Evolutionary conservation across 129 eudicot genomes (phyloP), one percentile per base, ranked within the genome.

Genomic region (Mikania micrantha): DNA sequence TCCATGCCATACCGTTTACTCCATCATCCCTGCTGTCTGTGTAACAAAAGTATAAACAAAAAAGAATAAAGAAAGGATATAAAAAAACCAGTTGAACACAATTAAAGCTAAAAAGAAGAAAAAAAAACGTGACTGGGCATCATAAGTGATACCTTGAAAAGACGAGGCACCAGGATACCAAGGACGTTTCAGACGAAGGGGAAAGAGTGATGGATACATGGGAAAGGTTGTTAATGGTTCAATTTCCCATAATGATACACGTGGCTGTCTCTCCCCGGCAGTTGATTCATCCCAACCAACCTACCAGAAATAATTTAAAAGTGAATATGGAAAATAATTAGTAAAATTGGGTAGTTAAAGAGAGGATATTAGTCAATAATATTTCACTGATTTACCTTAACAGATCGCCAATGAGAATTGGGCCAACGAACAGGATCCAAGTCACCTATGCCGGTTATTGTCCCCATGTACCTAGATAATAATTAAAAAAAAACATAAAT

Each of bases 231-330:
- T 93, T 77, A 93, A 69, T 36, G 99, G 99, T 74, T 93, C 99
- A 32, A 93, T 89, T 72, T 93, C 99, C 99, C 99, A 93, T 60
- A 93, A 75, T 13, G 99, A 93, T 8, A 93, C 99, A 47, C 96
- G 85, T 24, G 99, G 99, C 71, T 93, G 99, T 78, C 99, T 86
- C 81, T 93, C 96, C 40, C 99, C 99, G 8, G 99, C 96, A 32
- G 96, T 93, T 50, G 99, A 93, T 74, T 93, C 99, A 71, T 93
- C 99, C 99, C 99, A 93, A 64, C 99, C 99, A 65, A 93, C 99
- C 99, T 93, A 75, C 77, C 38, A 24, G 25, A 68, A 25, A 60
- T 5, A 48, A 24, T 22, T 25, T 64, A 19, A 61, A 24, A 10
- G 9, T 57, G 4, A 15, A 59, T 29, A 58, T 58, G 64, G 21